A percentile compares a stretch with the other conserved stretches of the same genome.
phyloP scores from a whole-genome alignment of 805 yeast genomes.

The Starmerella riodocensis region DNA sequence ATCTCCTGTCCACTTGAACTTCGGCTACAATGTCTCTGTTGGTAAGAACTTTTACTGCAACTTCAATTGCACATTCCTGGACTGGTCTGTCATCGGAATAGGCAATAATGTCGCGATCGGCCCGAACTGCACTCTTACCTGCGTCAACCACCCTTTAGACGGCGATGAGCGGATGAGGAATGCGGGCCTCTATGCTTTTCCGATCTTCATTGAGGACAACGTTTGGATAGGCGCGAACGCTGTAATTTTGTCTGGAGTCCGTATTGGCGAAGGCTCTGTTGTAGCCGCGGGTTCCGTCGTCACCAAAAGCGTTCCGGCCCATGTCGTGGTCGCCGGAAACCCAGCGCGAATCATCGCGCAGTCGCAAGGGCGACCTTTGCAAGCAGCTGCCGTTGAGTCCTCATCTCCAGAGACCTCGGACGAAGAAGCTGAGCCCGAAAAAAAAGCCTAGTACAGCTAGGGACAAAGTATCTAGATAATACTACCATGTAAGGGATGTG shows the following conservation, averaged over 20 bases:
- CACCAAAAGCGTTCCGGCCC: conserved; percentile 40
- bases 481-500: too few relatives aligned
- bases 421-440: too few relatives aligned
- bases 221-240: conserved; percentile 56
- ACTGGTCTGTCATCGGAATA: conserved; percentile 44
- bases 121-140: conserved; percentile 44
- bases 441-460: too few relatives aligned
- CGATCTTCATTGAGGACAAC: conserved; percentile 46
- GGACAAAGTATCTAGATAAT: too few relatives aligned
- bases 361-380: conserved; percentile 3
- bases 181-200: conserved; percentile 39
- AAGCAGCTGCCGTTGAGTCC: background rate
- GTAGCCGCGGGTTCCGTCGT: conserved; percentile 61
- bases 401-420: conserved; percentile 2
- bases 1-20: conserved; percentile 49
- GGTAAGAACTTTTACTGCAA: conserved; percentile 50
- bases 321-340: conserved; percentile 46
- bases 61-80: conserved; percentile 40
- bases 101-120: conserved; percentile 50
- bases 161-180: conserved; percentile 33
- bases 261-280: conserved; percentile 46
- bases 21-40: conserved; percentile 47
- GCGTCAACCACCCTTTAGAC: conserved; percentile 55
- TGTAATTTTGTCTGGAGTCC: conserved; percentile 48
- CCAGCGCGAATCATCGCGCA: conserved; percentile 37